phyloP scores from a whole-genome alignment of 2,329 filamentous ascomycete species.

The Monosporascus sp. region DNA sequence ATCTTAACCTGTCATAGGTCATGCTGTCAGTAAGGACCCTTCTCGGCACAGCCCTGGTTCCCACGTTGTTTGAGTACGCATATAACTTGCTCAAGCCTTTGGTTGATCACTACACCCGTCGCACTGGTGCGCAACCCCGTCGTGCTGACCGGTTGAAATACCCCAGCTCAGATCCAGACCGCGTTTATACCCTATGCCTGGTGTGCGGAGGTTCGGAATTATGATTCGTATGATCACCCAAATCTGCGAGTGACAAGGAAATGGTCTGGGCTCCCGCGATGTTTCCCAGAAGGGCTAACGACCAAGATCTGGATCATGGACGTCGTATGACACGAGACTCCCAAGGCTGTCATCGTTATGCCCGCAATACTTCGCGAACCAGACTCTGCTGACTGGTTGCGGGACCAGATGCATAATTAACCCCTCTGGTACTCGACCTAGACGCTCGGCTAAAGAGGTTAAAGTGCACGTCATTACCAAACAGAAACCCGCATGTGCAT shows the following conservation, averaged over 20 bases:
- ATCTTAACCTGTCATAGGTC: neutral
- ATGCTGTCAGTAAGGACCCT: neutral
- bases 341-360: neutral
- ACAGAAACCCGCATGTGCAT: constrained; percentile 7
- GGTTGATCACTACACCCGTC: neutral
- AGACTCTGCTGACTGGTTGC: neutral
- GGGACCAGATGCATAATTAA: neutral
- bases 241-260: neutral
- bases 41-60: neutral
- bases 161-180: neutral
- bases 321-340: neutral
- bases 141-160: neutral
- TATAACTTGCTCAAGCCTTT: too few relatives aligned
- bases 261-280: neutral
- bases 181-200: neutral
- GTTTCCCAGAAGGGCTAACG: neutral
- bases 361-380: neutral
- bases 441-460: constrained; percentile 24
- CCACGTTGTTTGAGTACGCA: neutral
- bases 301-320: neutral
- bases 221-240: neutral
- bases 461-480: constrained; percentile 15
- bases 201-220: neutral
- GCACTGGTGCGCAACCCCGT: neutral
- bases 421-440: neutral